Conservation (phyloP, 352 stramenopile species). For the Elongisporangium senticosum region DNA sequence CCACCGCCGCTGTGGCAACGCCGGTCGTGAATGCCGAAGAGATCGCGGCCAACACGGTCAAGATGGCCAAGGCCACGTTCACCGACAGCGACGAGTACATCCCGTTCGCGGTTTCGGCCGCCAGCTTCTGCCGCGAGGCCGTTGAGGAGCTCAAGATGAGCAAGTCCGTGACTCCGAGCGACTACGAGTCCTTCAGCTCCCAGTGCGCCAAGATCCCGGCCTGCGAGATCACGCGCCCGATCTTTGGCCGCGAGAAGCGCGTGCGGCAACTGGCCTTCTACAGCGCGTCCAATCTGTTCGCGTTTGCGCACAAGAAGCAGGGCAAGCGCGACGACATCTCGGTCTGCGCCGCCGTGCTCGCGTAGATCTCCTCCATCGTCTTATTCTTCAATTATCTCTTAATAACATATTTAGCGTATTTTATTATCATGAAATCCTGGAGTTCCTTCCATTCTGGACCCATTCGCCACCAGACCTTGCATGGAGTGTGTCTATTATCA, state of each 20-base stretch:
- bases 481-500: neutral
- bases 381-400: neutral
- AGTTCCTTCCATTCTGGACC: too few species aligned
- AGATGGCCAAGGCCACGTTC: conserved; percentile 68
- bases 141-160: conserved; percentile 73
- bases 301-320: conserved; percentile 85
- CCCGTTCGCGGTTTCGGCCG: conserved; percentile 79
- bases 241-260: conserved; percentile 79
- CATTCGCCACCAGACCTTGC: too few species aligned
- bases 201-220: conserved; percentile 74
- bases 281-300: conserved; percentile 82
- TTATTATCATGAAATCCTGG: neutral
- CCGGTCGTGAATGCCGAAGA: conserved; percentile 38
- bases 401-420: neutral
- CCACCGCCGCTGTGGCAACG: neutral
- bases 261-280: conserved; percentile 85
- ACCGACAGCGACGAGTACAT: conserved; percentile 61
- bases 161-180: conserved; percentile 46
- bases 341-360: conserved; percentile 78
- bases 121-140: conserved; percentile 72
- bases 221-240: conserved; percentile 46
- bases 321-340: conserved; percentile 86
- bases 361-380: conserved; percentile 17
- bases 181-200: conserved; percentile 62
- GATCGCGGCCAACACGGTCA: conserved; percentile 69